A percentile compares a stretch with the other conserved stretches of the same genome.
phyloP scores from a whole-genome alignment of 2,329 filamentous ascomycete genomes.

The Zymoseptoria ardabiliae region DNA sequence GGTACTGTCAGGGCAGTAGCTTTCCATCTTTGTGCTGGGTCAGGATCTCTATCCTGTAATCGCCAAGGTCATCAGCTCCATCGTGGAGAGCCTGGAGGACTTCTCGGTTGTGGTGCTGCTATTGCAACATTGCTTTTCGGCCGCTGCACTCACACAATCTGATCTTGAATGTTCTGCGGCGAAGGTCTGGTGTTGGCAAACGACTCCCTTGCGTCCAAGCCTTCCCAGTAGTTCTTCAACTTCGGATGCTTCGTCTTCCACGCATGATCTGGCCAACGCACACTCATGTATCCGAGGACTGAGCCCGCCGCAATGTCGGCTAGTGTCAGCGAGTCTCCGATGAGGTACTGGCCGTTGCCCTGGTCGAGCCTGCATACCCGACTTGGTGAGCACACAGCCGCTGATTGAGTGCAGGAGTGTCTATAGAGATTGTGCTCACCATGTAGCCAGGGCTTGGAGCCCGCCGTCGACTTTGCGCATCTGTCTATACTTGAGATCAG shows the following conservation, averaged over 20 bases:
- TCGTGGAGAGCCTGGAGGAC: too few relatives aligned
- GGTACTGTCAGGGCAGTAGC: too few relatives aligned
- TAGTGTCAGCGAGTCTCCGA: slow-evolving; percentile 28
- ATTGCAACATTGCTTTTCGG: too few relatives aligned
- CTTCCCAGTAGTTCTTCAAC: slow-evolving; percentile 40
- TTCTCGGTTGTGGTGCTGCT: too few relatives aligned
- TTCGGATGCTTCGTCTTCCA: slow-evolving; percentile 31
- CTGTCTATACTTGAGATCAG: slow-evolving; percentile 20
- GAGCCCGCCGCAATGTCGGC: slow-evolving; percentile 32
- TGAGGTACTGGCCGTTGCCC: slow-evolving; percentile 20
- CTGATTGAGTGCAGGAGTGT: neutral
- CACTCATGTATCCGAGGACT: slow-evolving; percentile 30
- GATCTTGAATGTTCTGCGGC: slow-evolving; percentile 31
- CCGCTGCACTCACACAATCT: slow-evolving; percentile 27
- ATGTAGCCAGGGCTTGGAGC: slow-evolving; percentile 26
- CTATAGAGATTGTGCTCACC: slow-evolving; percentile 3
- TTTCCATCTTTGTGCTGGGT: too few relatives aligned
- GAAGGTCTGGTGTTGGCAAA: slow-evolving; percentile 29
- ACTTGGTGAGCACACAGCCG: neutral
- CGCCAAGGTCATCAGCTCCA: too few relatives aligned
- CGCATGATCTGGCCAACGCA: slow-evolving; percentile 27
- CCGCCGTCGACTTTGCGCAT: slow-evolving; percentile 32
- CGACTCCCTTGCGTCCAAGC: slow-evolving; percentile 37
- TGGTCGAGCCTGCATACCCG: slow-evolving; percentile 13
- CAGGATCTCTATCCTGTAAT: too few relatives aligned